phyloP scores from a whole-genome alignment of 768 basidiomycete genomes.

The Tricholoma bakamatsutake region DNA sequence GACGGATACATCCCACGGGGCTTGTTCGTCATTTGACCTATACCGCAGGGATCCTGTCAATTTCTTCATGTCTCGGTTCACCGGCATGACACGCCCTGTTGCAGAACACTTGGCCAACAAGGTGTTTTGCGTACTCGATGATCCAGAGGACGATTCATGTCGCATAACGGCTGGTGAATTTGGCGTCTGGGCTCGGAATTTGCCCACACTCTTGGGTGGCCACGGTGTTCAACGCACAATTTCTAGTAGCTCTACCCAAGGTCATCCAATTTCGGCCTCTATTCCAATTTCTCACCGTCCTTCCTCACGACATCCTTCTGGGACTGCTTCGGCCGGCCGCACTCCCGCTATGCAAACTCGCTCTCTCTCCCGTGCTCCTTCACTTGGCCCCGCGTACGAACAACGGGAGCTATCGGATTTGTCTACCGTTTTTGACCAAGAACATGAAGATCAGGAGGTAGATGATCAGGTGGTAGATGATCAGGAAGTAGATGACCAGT shows the following conservation, averaged over 20 bases:
- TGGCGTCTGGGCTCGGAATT: conserved; percentile 76
- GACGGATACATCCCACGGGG: conserved; percentile 86
- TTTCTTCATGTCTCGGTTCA: conserved; percentile 88
- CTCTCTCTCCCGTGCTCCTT: conserved; percentile 58
- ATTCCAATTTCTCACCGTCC: conserved; percentile 68
- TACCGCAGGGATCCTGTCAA: conserved; percentile 74
- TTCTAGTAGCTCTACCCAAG: conserved; percentile 52
- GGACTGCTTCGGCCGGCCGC: conserved; percentile 36
- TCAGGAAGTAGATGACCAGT: conserved; percentile 36
- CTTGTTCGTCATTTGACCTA: conserved; percentile 73
- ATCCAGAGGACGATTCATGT: conserved; percentile 54
- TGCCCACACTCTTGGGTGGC: conserved; percentile 66
- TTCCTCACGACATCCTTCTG: conserved; percentile 57
- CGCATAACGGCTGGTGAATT: conserved; percentile 81
- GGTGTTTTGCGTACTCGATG: conserved; percentile 77
- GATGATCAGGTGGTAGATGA: conserved; percentile 40
- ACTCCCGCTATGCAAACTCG: conserved; percentile 51
- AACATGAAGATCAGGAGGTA: conserved; percentile 38
- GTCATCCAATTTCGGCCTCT: conserved; percentile 56
- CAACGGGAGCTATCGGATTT: conserved; percentile 38
- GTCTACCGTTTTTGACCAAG: conserved; percentile 52
- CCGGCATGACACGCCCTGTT: conserved; percentile 81
- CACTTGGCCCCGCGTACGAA: conserved; percentile 47
- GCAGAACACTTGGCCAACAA: conserved; percentile 81
- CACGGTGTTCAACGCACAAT: conserved; percentile 52